Evolutionary conservation across 345 rosid genomes (phyloP), one percentile per base, ranked within the genome.

Genomic region (Salix purpurea): DNA sequence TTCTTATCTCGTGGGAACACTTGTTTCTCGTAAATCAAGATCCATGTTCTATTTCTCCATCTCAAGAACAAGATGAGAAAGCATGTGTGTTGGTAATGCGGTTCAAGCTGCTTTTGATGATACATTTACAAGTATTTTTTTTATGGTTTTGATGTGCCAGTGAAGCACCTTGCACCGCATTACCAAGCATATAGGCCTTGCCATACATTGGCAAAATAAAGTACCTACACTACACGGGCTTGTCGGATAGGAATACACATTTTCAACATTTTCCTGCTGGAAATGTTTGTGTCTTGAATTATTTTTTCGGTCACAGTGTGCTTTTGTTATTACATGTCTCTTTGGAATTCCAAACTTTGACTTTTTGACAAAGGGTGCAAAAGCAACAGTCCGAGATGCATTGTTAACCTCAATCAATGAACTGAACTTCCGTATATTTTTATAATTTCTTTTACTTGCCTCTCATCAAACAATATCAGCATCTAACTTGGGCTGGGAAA

Each of bases 291-390:
- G 24, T n/a, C 69, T 23, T 62, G 16, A 26, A 62, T 60, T 36
- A 36, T 42, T 42, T 37, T 26, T 50, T 48, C 40, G n/a, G 36
- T 32, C 6, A 18, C n/a, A 12, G 4, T 70, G 50, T 69, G 26
- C 12, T 24, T 18, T n/a, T 23, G 11, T 23, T 42, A 4, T 36
- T 23, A n/a, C 48, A 19, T 69, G 34, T 23, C 19, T 23, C 21
- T 26, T 69, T 44, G 34, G 11, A 72, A 60, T 58, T 26, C 18
- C 56, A 42, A 61, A 6, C 39, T 40, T 36, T 24, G 16, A 23
- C 32, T 62, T 61, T 39, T 73, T 61, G 76, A 73, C 76, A 73
- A 73, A 62, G 26, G 26, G 44, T 15, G 26, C 34, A 58, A 42
- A 42, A 42, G 46, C 46, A 42, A 42, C 46, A 0, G 46, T 42